Conservation (phyloP, 371 early-diverging fungal species). For the Syncephalis plumigaleata region DNA sequence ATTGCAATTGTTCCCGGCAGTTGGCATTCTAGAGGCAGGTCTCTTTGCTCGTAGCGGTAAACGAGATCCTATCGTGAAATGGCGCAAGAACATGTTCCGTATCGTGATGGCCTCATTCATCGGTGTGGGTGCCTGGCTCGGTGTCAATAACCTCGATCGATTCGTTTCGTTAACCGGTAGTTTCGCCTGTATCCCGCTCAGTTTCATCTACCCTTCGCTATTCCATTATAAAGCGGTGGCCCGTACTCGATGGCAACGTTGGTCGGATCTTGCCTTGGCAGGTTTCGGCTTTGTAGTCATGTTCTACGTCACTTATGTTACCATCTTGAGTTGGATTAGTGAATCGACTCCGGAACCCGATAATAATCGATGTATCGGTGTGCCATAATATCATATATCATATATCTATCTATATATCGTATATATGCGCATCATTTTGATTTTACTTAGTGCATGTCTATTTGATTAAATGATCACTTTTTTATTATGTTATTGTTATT, state of each 20-base stretch:
- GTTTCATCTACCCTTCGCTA: slow-evolving; percentile 68
- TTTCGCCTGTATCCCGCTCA: slow-evolving; percentile 48
- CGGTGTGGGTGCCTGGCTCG: slow-evolving; percentile 52
- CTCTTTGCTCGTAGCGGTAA: slow-evolving; percentile 46
- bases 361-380: no score
- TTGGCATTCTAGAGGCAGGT: slow-evolving; percentile 68
- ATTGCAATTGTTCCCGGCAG: slow-evolving; percentile 63
- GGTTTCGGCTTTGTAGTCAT: slow-evolving; percentile 52
- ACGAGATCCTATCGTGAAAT: slow-evolving; percentile 47
- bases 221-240: slow-evolving; percentile 55
- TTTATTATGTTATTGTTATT: no score
- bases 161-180: slow-evolving; percentile 70
- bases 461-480: no score
- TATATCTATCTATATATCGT: no score
- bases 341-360: no score
- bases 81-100: slow-evolving; percentile 78
- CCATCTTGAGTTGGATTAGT: slow-evolving; percentile 36
- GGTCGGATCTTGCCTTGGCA: slow-evolving; percentile 37
- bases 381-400: no score
- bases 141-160: slow-evolving; percentile 57
- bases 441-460: no score
- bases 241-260: slow-evolving; percentile 13
- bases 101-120: slow-evolving; percentile 36
- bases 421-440: no score
- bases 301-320: slow-evolving; percentile 58